Evolutionary conservation across 768 basidiomycete genomes (phyloP).

Genomic region (Podaxis pistillaris): DNA sequence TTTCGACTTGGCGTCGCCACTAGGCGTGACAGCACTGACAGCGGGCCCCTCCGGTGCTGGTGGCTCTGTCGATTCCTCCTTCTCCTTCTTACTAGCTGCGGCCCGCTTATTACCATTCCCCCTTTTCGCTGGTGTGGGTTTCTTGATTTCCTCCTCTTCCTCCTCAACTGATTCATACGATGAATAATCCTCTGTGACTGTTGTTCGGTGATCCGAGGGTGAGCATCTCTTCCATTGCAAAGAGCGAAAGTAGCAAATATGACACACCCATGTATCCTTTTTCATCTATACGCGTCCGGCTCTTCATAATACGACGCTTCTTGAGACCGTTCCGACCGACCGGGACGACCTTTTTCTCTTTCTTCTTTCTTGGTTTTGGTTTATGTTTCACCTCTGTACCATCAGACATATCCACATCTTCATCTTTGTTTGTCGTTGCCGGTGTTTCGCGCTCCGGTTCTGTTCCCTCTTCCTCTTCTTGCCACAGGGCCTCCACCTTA

Average conservation of each 20-base stretch:
- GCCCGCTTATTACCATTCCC: conserved; percentile 12
- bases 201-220: conserved; percentile 10
- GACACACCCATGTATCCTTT: conserved; percentile 74
- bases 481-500: neutral
- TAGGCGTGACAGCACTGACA: neutral
- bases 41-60: conserved; percentile 12
- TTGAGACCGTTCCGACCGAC: conserved; percentile 77
- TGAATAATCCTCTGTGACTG: conserved; percentile 78
- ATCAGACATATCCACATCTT: conserved; percentile 39
- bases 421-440: conserved; percentile 25
- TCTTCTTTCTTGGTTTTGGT: conserved; percentile 46
- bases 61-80: neutral
- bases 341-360: conserved; percentile 62
- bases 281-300: conserved; percentile 49
- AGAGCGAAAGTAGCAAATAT: neutral
- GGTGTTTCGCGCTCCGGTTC: conserved; percentile 17
- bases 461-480: conserved; percentile 25
- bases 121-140: conserved; percentile 1
- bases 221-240: neutral
- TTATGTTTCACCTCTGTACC: conserved; percentile 33
- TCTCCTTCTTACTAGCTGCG: conserved; percentile 7
- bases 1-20: conserved; percentile 2
- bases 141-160: conserved; percentile 30
- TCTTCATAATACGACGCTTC: conserved; percentile 67
- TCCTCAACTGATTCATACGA: conserved; percentile 78